A percentile compares a stretch with the other conserved stretches of the same genome.
phyloP scores from a whole-genome alignment of 116 monocot genomes.

The Posidonia oceanica region DNA sequence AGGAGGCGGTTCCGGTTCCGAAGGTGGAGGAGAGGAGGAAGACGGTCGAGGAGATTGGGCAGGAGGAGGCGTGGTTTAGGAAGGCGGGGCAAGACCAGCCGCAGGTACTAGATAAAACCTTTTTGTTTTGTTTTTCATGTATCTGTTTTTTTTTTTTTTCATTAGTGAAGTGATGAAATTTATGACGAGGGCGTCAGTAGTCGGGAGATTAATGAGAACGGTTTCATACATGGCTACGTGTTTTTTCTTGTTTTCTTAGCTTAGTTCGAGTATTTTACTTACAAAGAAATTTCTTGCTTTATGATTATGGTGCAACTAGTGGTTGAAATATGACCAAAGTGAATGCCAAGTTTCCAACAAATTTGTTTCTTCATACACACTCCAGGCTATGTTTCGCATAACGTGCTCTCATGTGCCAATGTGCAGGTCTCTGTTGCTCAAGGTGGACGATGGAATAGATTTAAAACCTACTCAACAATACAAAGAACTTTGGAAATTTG shows the following conservation, averaged over 20 bases:
- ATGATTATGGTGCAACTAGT: too few species aligned
- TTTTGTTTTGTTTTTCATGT: neutral
- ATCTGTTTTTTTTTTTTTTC: neutral
- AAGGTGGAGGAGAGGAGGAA: constrained; percentile 31
- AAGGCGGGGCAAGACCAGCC: constrained; percentile 19
- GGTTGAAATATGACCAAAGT: too few species aligned
- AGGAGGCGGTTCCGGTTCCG: neutral
- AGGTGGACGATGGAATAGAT: constrained; percentile 94
- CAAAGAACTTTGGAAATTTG: constrained; percentile 99
- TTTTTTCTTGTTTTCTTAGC: too few species aligned
- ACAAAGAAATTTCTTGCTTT: too few species aligned
- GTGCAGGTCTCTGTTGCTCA: constrained; percentile 87
- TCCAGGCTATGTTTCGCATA: neutral
- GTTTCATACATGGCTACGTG: too few species aligned
- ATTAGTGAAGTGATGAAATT: too few species aligned
- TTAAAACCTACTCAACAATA: constrained; percentile 98
- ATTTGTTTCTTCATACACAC: too few species aligned
- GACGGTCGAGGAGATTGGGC: constrained; percentile 76
- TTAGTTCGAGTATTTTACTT: too few species aligned
- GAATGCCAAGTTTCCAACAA: too few species aligned
- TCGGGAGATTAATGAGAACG: too few species aligned
- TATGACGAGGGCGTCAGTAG: too few species aligned
- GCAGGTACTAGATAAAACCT: constrained; percentile 17
- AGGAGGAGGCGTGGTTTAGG: constrained; percentile 94
- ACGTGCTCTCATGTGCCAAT: neutral